phyloP scores from a whole-genome alignment of 768 basidiomycete species.

The Lyophyllum decastes region DNA sequence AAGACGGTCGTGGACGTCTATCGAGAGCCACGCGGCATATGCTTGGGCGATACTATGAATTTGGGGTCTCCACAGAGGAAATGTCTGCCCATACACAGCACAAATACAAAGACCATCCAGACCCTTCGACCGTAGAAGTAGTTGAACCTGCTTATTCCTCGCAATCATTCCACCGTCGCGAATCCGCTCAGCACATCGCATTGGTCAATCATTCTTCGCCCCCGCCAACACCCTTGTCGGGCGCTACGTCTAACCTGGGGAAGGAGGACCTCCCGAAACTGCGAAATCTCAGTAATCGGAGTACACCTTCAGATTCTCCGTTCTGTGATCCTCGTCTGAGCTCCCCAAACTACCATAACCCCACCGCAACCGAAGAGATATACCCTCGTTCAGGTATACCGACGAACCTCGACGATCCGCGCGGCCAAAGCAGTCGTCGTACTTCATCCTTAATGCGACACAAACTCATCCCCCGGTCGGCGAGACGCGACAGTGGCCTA shows the following conservation, averaged over 20 bases:
- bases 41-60: slow-evolving; percentile 2
- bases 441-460: not conserved
- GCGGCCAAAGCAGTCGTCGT: not conserved
- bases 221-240: not conserved
- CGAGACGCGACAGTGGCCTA: not conserved
- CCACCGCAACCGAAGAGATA: not conserved
- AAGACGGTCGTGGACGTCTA: not conserved
- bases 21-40: not conserved
- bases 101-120: not conserved
- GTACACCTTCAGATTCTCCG: not conserved
- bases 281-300: not conserved
- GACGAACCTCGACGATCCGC: not conserved
- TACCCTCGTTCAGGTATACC: not conserved
- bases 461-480: not conserved
- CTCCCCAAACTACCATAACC: not conserved
- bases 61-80: not conserved
- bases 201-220: not conserved
- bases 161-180: slow-evolving; percentile 4
- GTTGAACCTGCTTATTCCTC: not conserved
- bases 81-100: not conserved
- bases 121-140: not conserved
- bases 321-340: not conserved
- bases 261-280: not conserved
- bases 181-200: slow-evolving; percentile 4
- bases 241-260: not conserved